Evolutionary conservation across 345 rosid species (phyloP).

Genomic region (Sisymbrium altissimum): DNA sequence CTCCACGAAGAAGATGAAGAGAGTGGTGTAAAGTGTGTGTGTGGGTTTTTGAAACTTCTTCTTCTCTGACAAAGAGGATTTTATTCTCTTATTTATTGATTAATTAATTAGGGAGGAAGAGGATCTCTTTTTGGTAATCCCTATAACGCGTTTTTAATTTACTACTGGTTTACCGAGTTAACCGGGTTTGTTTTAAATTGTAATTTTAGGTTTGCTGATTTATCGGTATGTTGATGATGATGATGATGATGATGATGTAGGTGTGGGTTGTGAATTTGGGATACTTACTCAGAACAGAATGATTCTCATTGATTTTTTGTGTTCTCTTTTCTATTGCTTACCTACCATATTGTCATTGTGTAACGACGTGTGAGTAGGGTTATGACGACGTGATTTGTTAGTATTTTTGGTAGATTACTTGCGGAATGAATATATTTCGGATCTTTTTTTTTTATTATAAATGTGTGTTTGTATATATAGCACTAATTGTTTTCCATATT

Average conservation of each 20-base stretch:
- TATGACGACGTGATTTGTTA: background rate
- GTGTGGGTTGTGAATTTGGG: background rate
- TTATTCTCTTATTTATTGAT: background rate
- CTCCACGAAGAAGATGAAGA: background rate
- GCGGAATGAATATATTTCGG: background rate
- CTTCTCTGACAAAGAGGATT: slow-evolving; percentile 23
- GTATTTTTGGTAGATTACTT: background rate
- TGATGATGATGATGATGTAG: no score
- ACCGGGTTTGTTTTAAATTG: slow-evolving; percentile 1
- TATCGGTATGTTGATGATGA: background rate
- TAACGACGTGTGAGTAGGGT: background rate
- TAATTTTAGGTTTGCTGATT: background rate
- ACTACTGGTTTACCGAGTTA: slow-evolving; percentile 9
- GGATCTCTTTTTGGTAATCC: background rate
- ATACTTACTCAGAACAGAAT: background rate
- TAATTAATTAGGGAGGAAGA: background rate
- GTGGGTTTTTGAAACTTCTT: slow-evolving; percentile 28
- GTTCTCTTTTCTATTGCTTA: background rate
- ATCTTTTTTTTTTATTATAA: background rate
- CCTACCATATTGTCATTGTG: background rate
- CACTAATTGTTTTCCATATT: background rate
- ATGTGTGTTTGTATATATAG: background rate
- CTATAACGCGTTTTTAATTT: background rate
- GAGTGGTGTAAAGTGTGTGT: slow-evolving; percentile 18
- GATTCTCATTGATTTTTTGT: slow-evolving; percentile 14